Evolutionary conservation across 257 asterid genomes (phyloP), one percentile per base, ranked within the genome.

Genomic region (Asclepias syriaca): DNA sequence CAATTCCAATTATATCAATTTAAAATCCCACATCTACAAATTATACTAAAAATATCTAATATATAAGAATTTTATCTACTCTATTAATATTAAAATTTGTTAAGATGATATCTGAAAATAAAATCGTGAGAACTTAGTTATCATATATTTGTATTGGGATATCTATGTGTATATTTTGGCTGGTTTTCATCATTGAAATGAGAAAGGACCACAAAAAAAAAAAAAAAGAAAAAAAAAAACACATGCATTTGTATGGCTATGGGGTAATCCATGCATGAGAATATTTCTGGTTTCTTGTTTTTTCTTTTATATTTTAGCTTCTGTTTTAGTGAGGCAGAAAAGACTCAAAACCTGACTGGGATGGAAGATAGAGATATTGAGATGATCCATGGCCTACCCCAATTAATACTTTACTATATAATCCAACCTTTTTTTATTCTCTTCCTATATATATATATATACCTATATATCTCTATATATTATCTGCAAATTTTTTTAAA

Each of bases 271-370:
- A 51, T 51, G 57, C 19, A 68, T 77, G 73, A 80, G 84, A 77
- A 81, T 75, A 80, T 75, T 77, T 74, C 56, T n/a, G 34, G 74
- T 50, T 50, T 71, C 74, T 78, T 84, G 83, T 86, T 79, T 76
- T 77, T 82, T 78, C 74, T 81, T 70, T 46, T 59, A 77, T 71
- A 63, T 54, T 64, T 43, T 75, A 71, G 54, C 72, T 69, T 57
- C 59, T 50, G n/a, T 45, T 72, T 24, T 43, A 43, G 48, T 0
- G 51, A 15, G 73, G 82, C 72, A 68, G 67, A 78, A 65, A 72
- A 39, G 70, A 56, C 81, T 78, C 66, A 68, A 74, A 71, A 70
- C 75, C 77, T 53, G 59, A 70, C 8, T 13, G 11, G 11, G 74
- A 66, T 78, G 60, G 68, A 75, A 65, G 80, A 71, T 73, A 82